A percentile compares a stretch with the other conserved stretches of the same genome.
phyloP scores from a whole-genome alignment of 805 yeast species.

The Kodamaea laetipori region DNA sequence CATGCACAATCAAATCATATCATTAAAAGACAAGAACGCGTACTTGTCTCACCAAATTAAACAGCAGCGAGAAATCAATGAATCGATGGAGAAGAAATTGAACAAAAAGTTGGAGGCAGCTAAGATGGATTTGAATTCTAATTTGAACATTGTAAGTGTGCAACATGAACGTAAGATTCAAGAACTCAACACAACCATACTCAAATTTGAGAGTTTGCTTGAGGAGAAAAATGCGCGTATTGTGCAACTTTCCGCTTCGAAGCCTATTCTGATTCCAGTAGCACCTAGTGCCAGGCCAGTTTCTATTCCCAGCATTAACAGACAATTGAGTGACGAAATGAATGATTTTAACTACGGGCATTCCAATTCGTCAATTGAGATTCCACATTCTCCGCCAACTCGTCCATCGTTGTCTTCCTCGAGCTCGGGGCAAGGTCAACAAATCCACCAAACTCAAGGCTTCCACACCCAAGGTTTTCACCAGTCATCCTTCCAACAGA shows the following conservation, averaged over 20 bases:
- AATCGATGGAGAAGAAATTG: slow-evolving; percentile 19
- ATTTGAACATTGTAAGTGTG: slow-evolving; percentile 23
- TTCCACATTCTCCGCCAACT: slow-evolving; percentile 10
- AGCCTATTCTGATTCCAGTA: slow-evolving; percentile 40
- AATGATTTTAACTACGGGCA: slow-evolving; percentile 5
- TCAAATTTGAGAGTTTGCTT: slow-evolving; percentile 36
- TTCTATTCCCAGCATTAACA: slow-evolving; percentile 2
- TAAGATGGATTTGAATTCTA: slow-evolving; percentile 31
- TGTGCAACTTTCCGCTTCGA: slow-evolving; percentile 37
- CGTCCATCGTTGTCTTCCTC: slow-evolving; percentile 9
- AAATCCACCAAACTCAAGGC: too few species aligned
- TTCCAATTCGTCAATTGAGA: slow-evolving; percentile 8
- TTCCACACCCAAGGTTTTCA: not conserved
- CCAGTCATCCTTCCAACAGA: slow-evolving; percentile 10
- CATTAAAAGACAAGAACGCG: slow-evolving; percentile 24
- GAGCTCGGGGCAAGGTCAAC: not conserved
- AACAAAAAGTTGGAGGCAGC: slow-evolving; percentile 26
- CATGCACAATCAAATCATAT: slow-evolving; percentile 20
- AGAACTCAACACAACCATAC: slow-evolving; percentile 31
- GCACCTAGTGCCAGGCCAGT: not conserved
- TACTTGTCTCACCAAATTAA: slow-evolving; percentile 22
- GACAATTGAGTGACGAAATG: slow-evolving; percentile 8
- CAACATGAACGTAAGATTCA: slow-evolving; percentile 39
- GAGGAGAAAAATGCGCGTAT: slow-evolving; percentile 41
- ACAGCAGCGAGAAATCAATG: slow-evolving; percentile 18